Base-by-base conservation (phyloP, 768 basidiomycete species). In the Sporobolomyces roseus region DNA sequence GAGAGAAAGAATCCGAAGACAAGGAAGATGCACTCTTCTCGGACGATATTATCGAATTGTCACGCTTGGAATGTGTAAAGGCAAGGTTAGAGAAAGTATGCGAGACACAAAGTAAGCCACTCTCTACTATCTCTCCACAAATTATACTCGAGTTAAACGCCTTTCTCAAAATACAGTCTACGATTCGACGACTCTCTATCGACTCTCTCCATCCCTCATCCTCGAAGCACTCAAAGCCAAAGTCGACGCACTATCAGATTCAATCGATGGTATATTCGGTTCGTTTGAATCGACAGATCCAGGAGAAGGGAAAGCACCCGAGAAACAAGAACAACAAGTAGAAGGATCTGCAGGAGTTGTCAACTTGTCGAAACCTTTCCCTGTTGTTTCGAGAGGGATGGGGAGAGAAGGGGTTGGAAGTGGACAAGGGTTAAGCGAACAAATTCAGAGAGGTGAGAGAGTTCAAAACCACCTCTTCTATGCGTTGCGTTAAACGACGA, bases 61-160 rank as follows among this genome's bases (percentile, higher is more conserved):
- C 55, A 17, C 25, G 25, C 48, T 35, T 71, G 27, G 51, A 66
- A 4, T 61, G 64, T n/a, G 49, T 71, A 21, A 45, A 38, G 30
- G 30, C 35, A 16, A 35, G 69, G 32, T 6, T 71, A 14, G n/a
- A 21, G 9, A 48, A 58, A 33, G 65, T 71, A 29, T 71, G 69
- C 54, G 69, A 71, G 23, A 33, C 56, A 9, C 64, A 71, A 29
- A 50, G 68, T 70, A 32, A 13, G 67, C 23, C 45, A n/a, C n/a
- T n/a, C n/a, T n/a, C 21, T 46, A 6, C 33, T 21, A 1, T 45
- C 23, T 5, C 21, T 27, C 49, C 21, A 9, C 27, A 33, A 45
- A 30, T 7, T 12, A 13, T 7, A 14, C 21, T 36, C 23, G 30
- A 32, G n/a, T n/a, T n/a, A n/a, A n/a, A n/a, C n/a, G n/a, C 33